Conservation (phyloP, 257 asterid species). For the Verbascum thapsus region DNA sequence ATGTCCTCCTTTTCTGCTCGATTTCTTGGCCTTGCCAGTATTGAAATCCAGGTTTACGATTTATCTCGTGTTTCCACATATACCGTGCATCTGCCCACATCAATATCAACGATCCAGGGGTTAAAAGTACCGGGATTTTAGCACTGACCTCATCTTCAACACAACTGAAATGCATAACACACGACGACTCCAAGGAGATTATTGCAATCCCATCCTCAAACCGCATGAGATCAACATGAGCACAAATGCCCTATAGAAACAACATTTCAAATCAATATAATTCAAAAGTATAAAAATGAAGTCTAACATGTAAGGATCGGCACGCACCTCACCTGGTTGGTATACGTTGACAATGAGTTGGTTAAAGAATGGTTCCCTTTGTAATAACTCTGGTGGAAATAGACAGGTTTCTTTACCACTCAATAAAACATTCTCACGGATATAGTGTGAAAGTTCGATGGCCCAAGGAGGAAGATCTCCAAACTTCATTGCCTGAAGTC, state of each 20-base stretch:
- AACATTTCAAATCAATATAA: neutral
- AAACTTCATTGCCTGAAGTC: constrained; percentile 83
- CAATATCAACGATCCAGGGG: constrained; percentile 70
- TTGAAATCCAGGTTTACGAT: constrained; percentile 77
- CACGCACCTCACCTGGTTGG: constrained; percentile 92
- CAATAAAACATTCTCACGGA: constrained; percentile 50
- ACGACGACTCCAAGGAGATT: constrained; percentile 71
- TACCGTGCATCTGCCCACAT: constrained; percentile 94
- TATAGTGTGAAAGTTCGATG: constrained; percentile 49
- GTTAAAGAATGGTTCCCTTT: constrained; percentile 85
- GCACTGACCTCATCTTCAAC: constrained; percentile 33
- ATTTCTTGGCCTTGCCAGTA: constrained; percentile 65
- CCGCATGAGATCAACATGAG: constrained; percentile 90
- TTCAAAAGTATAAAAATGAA: too few species aligned
- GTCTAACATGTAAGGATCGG: neutral
- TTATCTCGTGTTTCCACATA: constrained; percentile 84
- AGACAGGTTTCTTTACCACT: constrained; percentile 30
- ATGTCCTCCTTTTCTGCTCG: constrained; percentile 67
- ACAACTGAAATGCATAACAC: constrained; percentile 75
- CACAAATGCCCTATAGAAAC: constrained; percentile 79
- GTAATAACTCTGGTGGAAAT: constrained; percentile 57
- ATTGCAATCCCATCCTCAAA: constrained; percentile 92
- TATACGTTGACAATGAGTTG: constrained; percentile 82
- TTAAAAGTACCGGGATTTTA: constrained; percentile 62
- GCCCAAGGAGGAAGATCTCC: constrained; percentile 95